These are phyloP conservation scores for Pleurotus tuoliensis DNA, from an alignment of 768 basidiomycete genomes.

Conservation along the genomic window DNA sequence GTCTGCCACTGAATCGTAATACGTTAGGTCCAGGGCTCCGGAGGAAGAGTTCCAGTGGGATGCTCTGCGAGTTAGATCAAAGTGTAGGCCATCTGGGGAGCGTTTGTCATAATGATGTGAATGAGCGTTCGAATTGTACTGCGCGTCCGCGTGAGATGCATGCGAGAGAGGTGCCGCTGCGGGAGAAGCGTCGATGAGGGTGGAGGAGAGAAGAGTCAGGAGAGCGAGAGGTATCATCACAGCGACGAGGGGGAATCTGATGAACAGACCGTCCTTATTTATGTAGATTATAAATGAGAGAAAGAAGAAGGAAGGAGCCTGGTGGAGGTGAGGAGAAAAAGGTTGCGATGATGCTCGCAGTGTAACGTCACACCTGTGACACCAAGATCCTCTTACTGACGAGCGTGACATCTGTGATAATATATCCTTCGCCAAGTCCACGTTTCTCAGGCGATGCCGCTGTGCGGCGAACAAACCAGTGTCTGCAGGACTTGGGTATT, in stretches of 20 bases:
- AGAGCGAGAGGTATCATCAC: slow-evolving; percentile 3
- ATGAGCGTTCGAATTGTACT: background rate
- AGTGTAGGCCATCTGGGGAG: background rate
- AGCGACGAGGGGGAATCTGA: background rate
- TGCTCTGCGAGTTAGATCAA: background rate
- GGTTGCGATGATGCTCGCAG: no score
- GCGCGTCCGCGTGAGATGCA: background rate
- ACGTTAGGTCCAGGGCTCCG: background rate
- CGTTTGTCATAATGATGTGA: background rate
- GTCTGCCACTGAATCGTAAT: background rate
- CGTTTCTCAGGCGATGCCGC: no score
- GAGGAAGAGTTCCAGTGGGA: slow-evolving; percentile 4
- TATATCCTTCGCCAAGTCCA: no score
- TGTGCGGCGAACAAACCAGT: no score
- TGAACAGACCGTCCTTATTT: no score
- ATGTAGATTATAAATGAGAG: no score
- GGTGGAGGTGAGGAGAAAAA: no score
- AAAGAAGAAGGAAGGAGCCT: no score
- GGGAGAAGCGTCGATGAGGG: slow-evolving; percentile 7
- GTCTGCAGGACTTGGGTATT: no score
- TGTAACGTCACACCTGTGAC: no score
- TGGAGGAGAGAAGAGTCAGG: background rate
- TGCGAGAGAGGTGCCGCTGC: background rate
- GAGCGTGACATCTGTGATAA: no score
- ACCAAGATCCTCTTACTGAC: no score